phyloP scores from a whole-genome alignment of 1,284 basidiomycete species.

The Schizophyllum amplum region DNA sequence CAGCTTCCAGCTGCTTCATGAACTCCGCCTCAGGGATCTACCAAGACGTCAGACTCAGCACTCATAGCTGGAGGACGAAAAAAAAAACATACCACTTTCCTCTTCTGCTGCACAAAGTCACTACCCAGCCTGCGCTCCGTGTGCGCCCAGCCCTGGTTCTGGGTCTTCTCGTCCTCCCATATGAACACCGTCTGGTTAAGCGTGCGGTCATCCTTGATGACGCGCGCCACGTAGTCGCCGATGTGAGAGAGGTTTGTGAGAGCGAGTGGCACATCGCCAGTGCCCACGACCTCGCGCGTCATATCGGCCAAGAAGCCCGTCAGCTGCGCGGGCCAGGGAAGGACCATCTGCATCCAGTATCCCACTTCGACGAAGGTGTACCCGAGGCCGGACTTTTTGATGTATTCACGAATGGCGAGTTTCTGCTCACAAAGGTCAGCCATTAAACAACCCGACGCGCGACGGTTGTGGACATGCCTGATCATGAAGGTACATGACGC shows the following conservation, averaged over 20 bases:
- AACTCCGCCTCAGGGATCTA: background rate
- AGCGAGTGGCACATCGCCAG: conserved; percentile 3
- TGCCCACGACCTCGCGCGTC: conserved; percentile 1
- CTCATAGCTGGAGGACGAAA: background rate
- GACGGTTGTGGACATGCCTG: background rate
- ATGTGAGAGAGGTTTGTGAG: conserved; percentile 9
- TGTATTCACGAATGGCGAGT: conserved; percentile 3
- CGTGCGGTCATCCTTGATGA: conserved; percentile 13
- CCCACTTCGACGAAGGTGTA: conserved; percentile 13
- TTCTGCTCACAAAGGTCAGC: background rate
- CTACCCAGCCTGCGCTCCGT: too few relatives aligned
- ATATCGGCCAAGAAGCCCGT: background rate
- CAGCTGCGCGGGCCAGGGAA: background rate
- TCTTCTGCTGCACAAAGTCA: too few relatives aligned
- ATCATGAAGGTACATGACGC: background rate
- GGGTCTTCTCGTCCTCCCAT: too few relatives aligned
- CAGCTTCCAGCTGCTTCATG: too few relatives aligned
- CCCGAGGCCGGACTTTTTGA: conserved; percentile 1
- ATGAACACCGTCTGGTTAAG: conserved; percentile 11
- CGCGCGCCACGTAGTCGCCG: conserved; percentile 8
- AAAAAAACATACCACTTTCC: background rate
- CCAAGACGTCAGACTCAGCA: too few relatives aligned
- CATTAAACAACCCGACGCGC: background rate
- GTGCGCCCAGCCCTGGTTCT: too few relatives aligned
- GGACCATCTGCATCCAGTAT: conserved; percentile 7